Evolutionary conservation across 176 grass and related monocot species (phyloP).

Genomic region (Bothriochloa decipiens): DNA sequence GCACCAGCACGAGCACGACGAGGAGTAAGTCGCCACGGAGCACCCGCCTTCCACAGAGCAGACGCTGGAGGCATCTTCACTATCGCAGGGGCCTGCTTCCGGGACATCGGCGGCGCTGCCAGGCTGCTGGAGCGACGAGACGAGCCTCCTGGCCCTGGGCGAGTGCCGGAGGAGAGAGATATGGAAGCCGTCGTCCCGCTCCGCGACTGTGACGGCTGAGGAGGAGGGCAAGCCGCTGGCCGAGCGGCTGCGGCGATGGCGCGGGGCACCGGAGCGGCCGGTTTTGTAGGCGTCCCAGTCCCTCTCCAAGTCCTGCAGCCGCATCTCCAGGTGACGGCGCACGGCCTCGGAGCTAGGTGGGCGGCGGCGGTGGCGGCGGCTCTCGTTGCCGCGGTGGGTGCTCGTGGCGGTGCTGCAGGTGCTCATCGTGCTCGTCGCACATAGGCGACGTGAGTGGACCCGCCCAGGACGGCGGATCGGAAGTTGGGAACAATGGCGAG

Average conservation of each 20-base stretch:
- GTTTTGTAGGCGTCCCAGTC: conserved; percentile 40
- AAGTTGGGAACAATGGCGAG: too few species aligned
- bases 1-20: conserved; percentile 4
- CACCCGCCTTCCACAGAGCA: not conserved
- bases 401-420: conserved; percentile 25
- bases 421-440: conserved; percentile 31
- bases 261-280: not conserved
- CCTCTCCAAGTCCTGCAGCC: conserved; percentile 21
- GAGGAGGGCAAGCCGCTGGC: conserved; percentile 25
- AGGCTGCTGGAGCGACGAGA: conserved; percentile 25
- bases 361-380: not conserved
- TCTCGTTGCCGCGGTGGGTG: not conserved
- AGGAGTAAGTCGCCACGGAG: not conserved
- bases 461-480: too few species aligned
- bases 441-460: too few species aligned
- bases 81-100: not conserved
- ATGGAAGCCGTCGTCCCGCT: not conserved
- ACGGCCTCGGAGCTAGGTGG: not conserved
- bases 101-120: not conserved
- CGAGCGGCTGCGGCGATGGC: conserved; percentile 34
- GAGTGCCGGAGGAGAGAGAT: not conserved
- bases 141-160: conserved; percentile 8
- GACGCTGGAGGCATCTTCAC: conserved; percentile 6
- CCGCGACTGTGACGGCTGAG: not conserved
- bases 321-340: not conserved